Conservation (phyloP, 371 early-diverging fungal genomes). For the Apophysomyces variabilis region DNA sequence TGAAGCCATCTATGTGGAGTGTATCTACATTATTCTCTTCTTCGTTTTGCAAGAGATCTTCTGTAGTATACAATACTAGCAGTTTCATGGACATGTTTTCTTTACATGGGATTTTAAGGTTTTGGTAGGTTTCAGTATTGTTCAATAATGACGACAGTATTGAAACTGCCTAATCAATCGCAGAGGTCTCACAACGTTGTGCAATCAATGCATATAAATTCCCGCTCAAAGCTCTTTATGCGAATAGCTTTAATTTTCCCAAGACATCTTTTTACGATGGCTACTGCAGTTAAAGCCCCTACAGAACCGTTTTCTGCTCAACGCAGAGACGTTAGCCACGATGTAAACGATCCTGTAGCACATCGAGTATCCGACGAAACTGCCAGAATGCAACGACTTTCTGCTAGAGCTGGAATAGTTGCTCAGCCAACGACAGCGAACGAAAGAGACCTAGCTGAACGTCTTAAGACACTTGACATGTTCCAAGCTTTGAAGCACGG, state of each 20-base stretch:
- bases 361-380: not conserved
- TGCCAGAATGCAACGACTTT: not conserved
- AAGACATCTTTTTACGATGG: not conserved
- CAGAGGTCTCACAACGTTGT: no score
- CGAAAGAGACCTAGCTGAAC: constrained; percentile 34
- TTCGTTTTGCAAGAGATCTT: no score
- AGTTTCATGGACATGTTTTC: no score
- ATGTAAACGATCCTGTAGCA: not conserved
- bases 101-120: no score
- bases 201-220: constrained; percentile 2
- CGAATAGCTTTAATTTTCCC: not conserved
- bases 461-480: constrained; percentile 50
- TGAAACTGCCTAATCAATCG: no score
- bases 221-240: not conserved
- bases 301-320: not conserved
- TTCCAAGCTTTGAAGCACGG: constrained; percentile 58
- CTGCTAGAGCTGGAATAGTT: not conserved
- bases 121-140: no score
- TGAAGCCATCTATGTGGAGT: no score
- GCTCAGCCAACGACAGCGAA: constrained; percentile 18
- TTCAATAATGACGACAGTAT: no score
- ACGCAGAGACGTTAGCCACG: not conserved
- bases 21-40: no score
- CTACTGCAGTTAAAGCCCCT: constrained; percentile 1
- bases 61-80: no score